Evolutionary conservation across 2,329 filamentous ascomycete species (phyloP).

Genomic region (Cladorrhinum sp.): DNA sequence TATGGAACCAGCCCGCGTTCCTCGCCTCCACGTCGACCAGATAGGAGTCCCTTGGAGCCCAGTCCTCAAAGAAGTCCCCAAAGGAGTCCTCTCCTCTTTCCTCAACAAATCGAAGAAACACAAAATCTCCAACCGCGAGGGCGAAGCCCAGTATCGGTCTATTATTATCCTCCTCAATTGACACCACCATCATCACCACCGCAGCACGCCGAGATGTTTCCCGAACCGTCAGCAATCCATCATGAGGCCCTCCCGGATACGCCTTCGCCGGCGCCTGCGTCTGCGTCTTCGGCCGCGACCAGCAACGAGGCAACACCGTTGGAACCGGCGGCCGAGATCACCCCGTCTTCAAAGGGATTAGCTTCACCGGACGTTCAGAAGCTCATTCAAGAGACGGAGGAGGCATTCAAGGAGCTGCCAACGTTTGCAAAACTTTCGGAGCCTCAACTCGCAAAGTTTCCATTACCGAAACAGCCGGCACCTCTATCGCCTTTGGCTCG

Average conservation of each 20-base stretch:
- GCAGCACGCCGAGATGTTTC: constrained; percentile 16
- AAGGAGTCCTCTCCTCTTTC: constrained; percentile 26
- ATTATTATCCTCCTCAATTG: constrained; percentile 10
- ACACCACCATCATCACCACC: constrained; percentile 22
- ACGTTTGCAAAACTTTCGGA: constrained; percentile 36
- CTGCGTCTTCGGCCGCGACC: constrained; percentile 5
- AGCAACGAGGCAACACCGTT: background rate
- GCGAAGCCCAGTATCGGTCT: constrained; percentile 13
- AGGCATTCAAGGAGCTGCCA: constrained; percentile 46
- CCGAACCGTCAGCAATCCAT: constrained; percentile 4
- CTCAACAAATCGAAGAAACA: constrained; percentile 21
- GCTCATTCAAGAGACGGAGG: constrained; percentile 49
- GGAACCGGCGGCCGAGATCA: background rate
- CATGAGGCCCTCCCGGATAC: background rate
- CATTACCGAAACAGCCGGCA: constrained; percentile 11
- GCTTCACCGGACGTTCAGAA: constrained; percentile 37
- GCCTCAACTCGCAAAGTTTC: constrained; percentile 18
- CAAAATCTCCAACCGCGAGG: constrained; percentile 9
- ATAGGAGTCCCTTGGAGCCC: constrained; percentile 17
- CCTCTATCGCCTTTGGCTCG: constrained; percentile 15
- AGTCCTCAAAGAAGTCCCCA: constrained; percentile 25
- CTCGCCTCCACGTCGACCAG: constrained; percentile 21
- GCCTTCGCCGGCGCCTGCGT: background rate
- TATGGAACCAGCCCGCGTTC: constrained; percentile 20
- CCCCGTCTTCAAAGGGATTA: constrained; percentile 7